Conservation (phyloP, 805 yeast species). For the Priceomyces haplophilus region DNA sequence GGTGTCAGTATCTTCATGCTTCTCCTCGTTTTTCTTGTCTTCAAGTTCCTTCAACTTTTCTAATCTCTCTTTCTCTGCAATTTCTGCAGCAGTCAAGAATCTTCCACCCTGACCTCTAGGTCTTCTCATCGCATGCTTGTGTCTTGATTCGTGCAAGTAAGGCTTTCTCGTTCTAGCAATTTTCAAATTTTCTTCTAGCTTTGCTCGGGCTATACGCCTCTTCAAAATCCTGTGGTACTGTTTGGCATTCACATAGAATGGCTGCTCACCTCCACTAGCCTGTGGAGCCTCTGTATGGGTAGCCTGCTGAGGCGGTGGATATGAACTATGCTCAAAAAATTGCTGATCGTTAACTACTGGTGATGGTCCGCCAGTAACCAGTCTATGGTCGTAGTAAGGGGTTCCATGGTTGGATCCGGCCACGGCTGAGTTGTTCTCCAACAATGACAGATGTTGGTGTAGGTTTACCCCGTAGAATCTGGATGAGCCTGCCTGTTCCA, state of each 20-base stretch:
- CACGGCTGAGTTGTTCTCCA: constrained; percentile 7
- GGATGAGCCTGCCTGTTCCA: constrained; percentile 14
- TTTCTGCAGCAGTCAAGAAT: constrained; percentile 84
- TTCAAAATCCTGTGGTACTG: constrained; percentile 94
- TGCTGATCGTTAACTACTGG: constrained; percentile 11
- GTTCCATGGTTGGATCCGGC: constrained; percentile 12
- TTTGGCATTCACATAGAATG: constrained; percentile 95
- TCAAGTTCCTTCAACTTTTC: constrained; percentile 38
- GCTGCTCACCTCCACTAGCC: constrained; percentile 59
- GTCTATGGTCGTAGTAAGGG: constrained; percentile 20
- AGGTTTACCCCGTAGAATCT: constrained; percentile 13
- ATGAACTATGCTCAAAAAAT: constrained; percentile 10
- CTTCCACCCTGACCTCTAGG: constrained; percentile 99
- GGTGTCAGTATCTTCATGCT: constrained; percentile 1
- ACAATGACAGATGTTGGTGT: constrained; percentile 8
- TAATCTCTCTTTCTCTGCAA: constrained; percentile 42
- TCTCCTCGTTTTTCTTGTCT: constrained; percentile 14
- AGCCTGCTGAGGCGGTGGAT: constrained; percentile 11
- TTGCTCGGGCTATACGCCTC: constrained; percentile 90
- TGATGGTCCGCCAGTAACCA: constrained; percentile 13
- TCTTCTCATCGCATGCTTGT: constrained; percentile 98
- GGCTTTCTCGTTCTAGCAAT: constrained; percentile 90
- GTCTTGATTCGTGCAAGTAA: constrained; percentile 93
- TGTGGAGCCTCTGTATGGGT: constrained; percentile 10
- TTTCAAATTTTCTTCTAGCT: constrained; percentile 81